These are phyloP conservation scores for Umbelopsis ramanniana DNA, from an alignment of 192 early-diverging fungal genomes.

Conservation along the genomic window DNA sequence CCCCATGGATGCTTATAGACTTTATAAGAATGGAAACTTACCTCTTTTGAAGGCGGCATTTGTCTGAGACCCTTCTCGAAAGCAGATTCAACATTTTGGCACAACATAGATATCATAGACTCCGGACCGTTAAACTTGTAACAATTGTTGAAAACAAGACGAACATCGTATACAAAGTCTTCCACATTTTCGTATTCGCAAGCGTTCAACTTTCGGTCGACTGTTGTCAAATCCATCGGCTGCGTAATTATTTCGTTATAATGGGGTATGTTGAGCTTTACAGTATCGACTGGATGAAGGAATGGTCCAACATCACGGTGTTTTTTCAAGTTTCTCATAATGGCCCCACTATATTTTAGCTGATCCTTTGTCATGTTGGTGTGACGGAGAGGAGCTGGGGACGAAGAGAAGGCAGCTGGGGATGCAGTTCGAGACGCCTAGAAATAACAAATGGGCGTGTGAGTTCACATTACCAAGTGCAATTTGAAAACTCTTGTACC, in stretches of 20 bases:
- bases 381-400: conserved; percentile 33
- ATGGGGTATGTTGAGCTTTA: conserved; percentile 80
- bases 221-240: conserved; percentile 82
- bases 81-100: conserved; percentile 68
- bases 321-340: conserved; percentile 75
- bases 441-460: background rate
- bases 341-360: conserved; percentile 78
- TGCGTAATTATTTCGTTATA: conserved; percentile 73
- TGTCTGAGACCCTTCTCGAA: conserved; percentile 73
- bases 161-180: conserved; percentile 70
- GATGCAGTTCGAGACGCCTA: conserved; percentile 26
- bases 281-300: conserved; percentile 78
- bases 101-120: conserved; percentile 69
- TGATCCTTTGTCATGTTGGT: conserved; percentile 77
- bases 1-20: background rate
- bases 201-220: conserved; percentile 69
- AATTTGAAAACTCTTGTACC: background rate
- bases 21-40: conserved; percentile 27
- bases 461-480: background rate
- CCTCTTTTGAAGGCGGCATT: conserved; percentile 68
- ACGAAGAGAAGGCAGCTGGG: conserved; percentile 22
- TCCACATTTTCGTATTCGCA: conserved; percentile 65
- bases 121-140: conserved; percentile 81
- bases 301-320: conserved; percentile 89
- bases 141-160: conserved; percentile 80